Base-by-base conservation (phyloP, 345 rosid species). In the Eucalyptus regnans region DNA sequence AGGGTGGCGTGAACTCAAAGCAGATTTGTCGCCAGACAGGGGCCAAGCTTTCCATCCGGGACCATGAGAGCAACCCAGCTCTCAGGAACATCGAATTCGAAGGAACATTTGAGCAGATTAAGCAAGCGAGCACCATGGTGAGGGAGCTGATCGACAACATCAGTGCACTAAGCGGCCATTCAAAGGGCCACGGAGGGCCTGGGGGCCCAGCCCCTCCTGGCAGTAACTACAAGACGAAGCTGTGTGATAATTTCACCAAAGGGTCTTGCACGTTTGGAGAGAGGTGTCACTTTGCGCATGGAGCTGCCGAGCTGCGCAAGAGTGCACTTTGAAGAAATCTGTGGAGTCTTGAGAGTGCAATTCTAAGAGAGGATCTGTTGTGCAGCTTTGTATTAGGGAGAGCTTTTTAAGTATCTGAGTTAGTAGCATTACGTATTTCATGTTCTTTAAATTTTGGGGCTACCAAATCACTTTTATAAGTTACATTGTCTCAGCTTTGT, bases 251-350 rank as follows among this genome's bases (percentile, higher is more conserved):
- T 81, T 97, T 93, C 87, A 48, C 94, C 2, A 96, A 97, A 87
- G 99, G 99, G 76, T 91, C 91, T 88, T 98, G 99, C 93, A 96
- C 93, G 86, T 98, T 97, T 81, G 99, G 99, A 46, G 96, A 95
- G 41, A 94, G 95, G 91, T 98, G 99, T 87, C 97, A 96, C 94
- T 97, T 97, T 90, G 99, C 98, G 49, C 99, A 96, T n/a, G 98
- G 99, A 5, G 94, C 96, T 86, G 95, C 95, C 2, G 99, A 97
- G 91, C 87, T 97, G 90, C 97, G 97, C 80, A 97, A 94, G 91
- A 86, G 93, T 48, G 93, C 87, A 31, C 31, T 91, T 37, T 93
- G 90, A 91, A 31, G 85, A 20, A 37, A 12, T 52, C 27, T 76
- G 17, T 20, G 92, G 91, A 20, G 92, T 89, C 44, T 93, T 94